Evolutionary conservation across 2,329 filamentous ascomycete genomes (phyloP).

Genomic region (Blastomyces silverae): DNA sequence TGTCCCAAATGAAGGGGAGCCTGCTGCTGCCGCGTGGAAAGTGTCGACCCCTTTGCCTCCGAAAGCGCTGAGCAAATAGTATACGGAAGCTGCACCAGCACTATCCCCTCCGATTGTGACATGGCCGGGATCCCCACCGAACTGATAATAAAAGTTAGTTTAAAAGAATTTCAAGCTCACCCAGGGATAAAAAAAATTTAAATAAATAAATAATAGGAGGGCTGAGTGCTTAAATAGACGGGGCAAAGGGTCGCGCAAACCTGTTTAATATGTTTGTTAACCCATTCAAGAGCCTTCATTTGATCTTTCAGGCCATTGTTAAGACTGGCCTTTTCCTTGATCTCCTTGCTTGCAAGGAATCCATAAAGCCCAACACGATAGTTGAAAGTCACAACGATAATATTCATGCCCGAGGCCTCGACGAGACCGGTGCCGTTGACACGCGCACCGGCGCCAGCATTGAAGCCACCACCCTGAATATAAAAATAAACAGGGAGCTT

Average conservation of each 20-base stretch:
- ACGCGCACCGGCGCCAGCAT: slow-evolving; percentile 52
- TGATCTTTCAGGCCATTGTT: slow-evolving; percentile 69
- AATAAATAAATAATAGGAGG: no score
- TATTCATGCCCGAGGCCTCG: slow-evolving; percentile 51
- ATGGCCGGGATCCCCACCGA: slow-evolving; percentile 62
- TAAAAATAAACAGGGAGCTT: slow-evolving; percentile 59
- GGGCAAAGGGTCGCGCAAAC: slow-evolving; percentile 28
- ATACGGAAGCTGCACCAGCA: slow-evolving; percentile 60
- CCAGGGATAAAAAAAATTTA: not conserved
- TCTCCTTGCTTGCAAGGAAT: slow-evolving; percentile 57
- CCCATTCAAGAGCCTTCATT: slow-evolving; percentile 62
- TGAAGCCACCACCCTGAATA: slow-evolving; percentile 58
- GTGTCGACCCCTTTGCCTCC: slow-evolving; percentile 44
- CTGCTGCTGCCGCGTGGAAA: slow-evolving; percentile 49
- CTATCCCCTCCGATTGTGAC: slow-evolving; percentile 63
- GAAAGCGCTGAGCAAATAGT: slow-evolving; percentile 54
- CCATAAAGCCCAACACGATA: slow-evolving; percentile 70
- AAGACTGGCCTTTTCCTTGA: slow-evolving; percentile 46
- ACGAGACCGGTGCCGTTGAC: slow-evolving; percentile 58
- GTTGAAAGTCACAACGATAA: slow-evolving; percentile 66
- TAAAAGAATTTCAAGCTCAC: not conserved
- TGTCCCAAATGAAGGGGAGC: slow-evolving; percentile 49
- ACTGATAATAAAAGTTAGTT: slow-evolving; percentile 35
- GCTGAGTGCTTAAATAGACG: not conserved
- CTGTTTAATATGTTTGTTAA: slow-evolving; percentile 55